Conservation (phyloP, 164 flowering plant genomes). For the Nymphaea thermarum region DNA sequence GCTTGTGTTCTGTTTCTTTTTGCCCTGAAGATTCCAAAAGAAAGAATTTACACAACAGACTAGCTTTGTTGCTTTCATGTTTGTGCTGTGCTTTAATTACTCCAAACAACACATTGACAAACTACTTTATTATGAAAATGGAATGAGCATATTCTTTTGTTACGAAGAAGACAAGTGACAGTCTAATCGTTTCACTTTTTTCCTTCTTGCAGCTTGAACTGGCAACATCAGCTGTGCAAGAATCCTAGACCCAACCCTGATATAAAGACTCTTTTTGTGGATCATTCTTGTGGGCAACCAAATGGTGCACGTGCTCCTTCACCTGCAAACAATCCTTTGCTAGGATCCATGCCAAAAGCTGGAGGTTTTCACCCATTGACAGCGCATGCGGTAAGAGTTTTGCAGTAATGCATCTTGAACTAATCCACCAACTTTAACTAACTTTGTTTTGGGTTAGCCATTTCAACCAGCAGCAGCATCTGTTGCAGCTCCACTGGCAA, state of each 20-base stretch:
- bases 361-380: slow-evolving; percentile 40
- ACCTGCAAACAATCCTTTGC: slow-evolving; percentile 58
- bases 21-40: too few species aligned
- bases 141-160: too few species aligned
- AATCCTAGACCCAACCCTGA: too few species aligned
- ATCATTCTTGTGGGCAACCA: slow-evolving; percentile 81
- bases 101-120: too few species aligned
- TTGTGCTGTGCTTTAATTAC: too few species aligned
- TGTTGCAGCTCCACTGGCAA: slow-evolving; percentile 56
- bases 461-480: slow-evolving; percentile 62
- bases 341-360: slow-evolving; percentile 61
- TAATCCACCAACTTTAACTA: too few species aligned
- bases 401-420: not conserved
- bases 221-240: slow-evolving; percentile 75
- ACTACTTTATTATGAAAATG: too few species aligned
- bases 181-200: not conserved
- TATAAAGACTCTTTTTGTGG: slow-evolving; percentile 57
- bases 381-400: too few species aligned
- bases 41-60: too few species aligned
- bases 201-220: slow-evolving; percentile 50
- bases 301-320: slow-evolving; percentile 90
- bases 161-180: too few species aligned
- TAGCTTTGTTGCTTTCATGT: too few species aligned
- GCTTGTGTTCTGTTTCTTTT: too few species aligned
- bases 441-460: slow-evolving; percentile 31